A percentile compares a stretch with the other conserved stretches of the same genome.
phyloP scores from a whole-genome alignment of 306 rosid species.

The Sphenostylis stenocarpa region DNA sequence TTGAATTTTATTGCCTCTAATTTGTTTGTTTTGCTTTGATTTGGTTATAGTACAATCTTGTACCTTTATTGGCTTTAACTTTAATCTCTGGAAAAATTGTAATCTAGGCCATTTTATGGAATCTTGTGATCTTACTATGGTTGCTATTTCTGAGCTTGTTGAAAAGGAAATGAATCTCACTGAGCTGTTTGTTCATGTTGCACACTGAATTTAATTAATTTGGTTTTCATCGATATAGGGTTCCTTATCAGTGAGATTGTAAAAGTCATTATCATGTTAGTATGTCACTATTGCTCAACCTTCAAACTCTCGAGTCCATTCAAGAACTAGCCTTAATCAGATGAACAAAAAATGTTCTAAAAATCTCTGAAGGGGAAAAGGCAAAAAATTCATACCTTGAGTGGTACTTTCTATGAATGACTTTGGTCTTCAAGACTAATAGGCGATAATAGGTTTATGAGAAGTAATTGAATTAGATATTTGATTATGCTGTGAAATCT shows the following conservation, averaged over 20 bases:
- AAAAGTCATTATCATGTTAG: not conserved
- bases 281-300: not conserved
- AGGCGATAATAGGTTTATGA: not conserved
- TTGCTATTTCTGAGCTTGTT: not conserved
- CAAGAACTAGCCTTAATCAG: not conserved
- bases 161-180: not conserved
- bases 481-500: not conserved
- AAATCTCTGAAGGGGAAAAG: not conserved
- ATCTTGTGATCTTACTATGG: not conserved
- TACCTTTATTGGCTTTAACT: not conserved
- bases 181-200: not conserved
- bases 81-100: not conserved
- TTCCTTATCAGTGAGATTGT: not conserved
- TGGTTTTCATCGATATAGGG: not conserved
- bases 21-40: not conserved
- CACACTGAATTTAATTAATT: not conserved
- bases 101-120: not conserved
- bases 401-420: not conserved
- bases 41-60: not conserved
- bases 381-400: not conserved
- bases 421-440: not conserved
- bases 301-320: not conserved
- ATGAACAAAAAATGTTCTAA: not conserved
- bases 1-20: constrained; percentile 14
- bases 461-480: not conserved